These are phyloP conservation scores for Triangularia verruculosa DNA, from an alignment of 2,329 filamentous ascomycete species.

Conservation along the genomic window DNA sequence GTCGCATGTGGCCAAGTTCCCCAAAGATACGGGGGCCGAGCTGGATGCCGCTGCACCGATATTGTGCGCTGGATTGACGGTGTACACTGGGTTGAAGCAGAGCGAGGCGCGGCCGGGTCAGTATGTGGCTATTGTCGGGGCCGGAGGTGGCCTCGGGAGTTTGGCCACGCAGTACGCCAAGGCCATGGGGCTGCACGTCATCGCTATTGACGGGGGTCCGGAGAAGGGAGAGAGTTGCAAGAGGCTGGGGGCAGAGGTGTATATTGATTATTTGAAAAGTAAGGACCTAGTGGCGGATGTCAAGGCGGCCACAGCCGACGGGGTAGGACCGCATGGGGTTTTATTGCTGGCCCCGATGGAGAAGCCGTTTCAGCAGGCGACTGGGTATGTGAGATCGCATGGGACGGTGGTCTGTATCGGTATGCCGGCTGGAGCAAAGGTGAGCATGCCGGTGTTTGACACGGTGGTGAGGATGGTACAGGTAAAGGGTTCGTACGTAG, in stretches of 20 bases:
- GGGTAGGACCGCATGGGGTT: slow-evolving; percentile 81
- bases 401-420: slow-evolving; percentile 87
- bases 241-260: slow-evolving; percentile 67
- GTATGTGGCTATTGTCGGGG: slow-evolving; percentile 70
- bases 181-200: slow-evolving; percentile 79
- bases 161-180: slow-evolving; percentile 84
- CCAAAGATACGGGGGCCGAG: slow-evolving; percentile 59
- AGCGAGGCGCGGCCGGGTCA: slow-evolving; percentile 63
- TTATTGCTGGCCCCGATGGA: slow-evolving; percentile 82
- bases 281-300: slow-evolving; percentile 82
- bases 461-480: slow-evolving; percentile 85
- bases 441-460: slow-evolving; percentile 84
- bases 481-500: slow-evolving; percentile 92
- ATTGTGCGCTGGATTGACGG: slow-evolving; percentile 69
- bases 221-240: slow-evolving; percentile 74
- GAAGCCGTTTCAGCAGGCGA: slow-evolving; percentile 93
- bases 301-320: slow-evolving; percentile 74
- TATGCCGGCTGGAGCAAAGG: slow-evolving; percentile 73
- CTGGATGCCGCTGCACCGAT: slow-evolving; percentile 75
- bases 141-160: slow-evolving; percentile 68
- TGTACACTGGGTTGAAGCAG: slow-evolving; percentile 75
- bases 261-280: slow-evolving; percentile 75
- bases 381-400: slow-evolving; percentile 78
- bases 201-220: slow-evolving; percentile 79
- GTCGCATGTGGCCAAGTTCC: slow-evolving; percentile 79